Conservation (phyloP, 78 protist species). For the Anaeramoeba flamelloides region DNA sequence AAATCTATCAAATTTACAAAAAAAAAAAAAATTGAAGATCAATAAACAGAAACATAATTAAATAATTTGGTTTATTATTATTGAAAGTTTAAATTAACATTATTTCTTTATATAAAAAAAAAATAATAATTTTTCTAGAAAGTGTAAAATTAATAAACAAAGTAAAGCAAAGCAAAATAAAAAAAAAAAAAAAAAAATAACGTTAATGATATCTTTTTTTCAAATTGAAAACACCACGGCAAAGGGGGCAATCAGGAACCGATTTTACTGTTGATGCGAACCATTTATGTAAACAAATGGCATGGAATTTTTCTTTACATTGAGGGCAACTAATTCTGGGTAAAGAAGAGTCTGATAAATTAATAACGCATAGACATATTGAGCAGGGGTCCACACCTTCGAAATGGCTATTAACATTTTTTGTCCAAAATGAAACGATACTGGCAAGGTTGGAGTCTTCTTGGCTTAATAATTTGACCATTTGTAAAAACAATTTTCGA, state of each 20-base stretch:
- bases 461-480: neutral
- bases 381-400: slow-evolving; percentile 37
- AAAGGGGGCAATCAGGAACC: neutral
- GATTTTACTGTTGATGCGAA: neutral
- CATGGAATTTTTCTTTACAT: slow-evolving; percentile 20
- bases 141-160: no score
- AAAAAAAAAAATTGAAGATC: no score
- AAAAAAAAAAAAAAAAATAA: neutral
- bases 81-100: no score
- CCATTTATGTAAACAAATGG: slow-evolving; percentile 18
- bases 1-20: no score
- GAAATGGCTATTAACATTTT: slow-evolving; percentile 21
- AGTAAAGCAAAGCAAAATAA: no score
- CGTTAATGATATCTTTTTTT: neutral
- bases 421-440: slow-evolving; percentile 18
- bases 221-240: neutral
- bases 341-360: slow-evolving; percentile 10
- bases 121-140: no score
- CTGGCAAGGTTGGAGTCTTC: slow-evolving; percentile 17
- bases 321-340: slow-evolving; percentile 3
- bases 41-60: no score
- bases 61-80: no score
- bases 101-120: no score
- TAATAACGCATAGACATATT: slow-evolving; percentile 23
- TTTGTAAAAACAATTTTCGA: slow-evolving; percentile 19